Conservation (phyloP, 495 filamentous ascomycete genomes). For the Darksidea phi region DNA sequence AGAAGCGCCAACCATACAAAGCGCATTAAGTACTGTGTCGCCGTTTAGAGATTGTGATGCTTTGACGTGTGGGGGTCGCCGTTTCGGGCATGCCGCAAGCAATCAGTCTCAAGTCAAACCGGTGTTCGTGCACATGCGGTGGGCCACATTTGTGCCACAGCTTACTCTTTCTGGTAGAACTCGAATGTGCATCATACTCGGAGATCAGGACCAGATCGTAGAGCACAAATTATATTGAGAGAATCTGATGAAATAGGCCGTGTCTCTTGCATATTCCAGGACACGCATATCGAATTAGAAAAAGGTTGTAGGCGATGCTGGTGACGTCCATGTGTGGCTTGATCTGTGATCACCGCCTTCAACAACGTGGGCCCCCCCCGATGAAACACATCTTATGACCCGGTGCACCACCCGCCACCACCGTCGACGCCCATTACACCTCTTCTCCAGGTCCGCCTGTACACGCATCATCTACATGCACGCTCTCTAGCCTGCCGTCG, state of each 20-base stretch:
- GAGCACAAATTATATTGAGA: no score
- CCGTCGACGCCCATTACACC: slow-evolving; percentile 16
- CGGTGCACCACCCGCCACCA: not conserved
- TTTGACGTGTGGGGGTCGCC: not conserved
- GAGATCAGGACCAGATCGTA: no score
- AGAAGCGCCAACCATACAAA: no score
- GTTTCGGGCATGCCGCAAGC: not conserved
- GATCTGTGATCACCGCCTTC: not conserved
- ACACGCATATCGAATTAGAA: not conserved
- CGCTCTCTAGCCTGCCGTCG: slow-evolving; percentile 12
- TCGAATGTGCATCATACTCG: no score
- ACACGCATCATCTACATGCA: slow-evolving; percentile 25
- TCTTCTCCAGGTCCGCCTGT: not conserved
- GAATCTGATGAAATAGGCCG: no score
- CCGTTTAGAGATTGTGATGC: not conserved
- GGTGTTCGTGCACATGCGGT: not conserved
- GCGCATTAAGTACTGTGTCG: no score
- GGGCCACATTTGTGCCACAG: not conserved
- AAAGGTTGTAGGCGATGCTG: not conserved
- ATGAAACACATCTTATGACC: slow-evolving; percentile 13
- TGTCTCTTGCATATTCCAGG: no score
- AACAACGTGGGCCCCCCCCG: no score
- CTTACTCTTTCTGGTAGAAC: not conserved
- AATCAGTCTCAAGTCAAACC: not conserved
- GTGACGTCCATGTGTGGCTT: slow-evolving; percentile 4